phyloP scores from a whole-genome alignment of 2,329 filamentous ascomycete species.

The Exophiala oligosperma region DNA sequence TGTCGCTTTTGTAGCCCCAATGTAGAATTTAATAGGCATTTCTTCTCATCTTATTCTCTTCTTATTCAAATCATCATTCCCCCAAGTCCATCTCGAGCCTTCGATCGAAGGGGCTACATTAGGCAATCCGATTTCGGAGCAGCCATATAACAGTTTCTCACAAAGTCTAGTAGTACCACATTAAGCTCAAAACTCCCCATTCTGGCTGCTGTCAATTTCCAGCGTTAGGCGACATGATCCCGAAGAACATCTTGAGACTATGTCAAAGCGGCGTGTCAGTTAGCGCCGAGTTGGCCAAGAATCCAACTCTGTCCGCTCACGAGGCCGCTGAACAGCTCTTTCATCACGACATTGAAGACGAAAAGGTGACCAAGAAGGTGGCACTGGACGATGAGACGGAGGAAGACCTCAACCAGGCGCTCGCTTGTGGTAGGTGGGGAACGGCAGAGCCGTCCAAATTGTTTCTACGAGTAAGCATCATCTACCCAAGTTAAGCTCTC shows the following conservation, averaged over 20 bases:
- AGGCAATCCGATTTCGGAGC: not conserved
- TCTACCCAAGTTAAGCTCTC: not conserved
- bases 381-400: constrained; percentile 27
- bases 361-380: constrained; percentile 14
- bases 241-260: constrained; percentile 50
- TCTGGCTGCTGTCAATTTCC: not conserved
- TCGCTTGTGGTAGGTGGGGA: constrained; percentile 68
- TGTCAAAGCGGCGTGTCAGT: constrained; percentile 58
- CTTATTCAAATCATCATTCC: not conserved
- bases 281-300: constrained; percentile 56
- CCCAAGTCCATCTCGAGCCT: not conserved
- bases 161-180: not conserved
- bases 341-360: constrained; percentile 33
- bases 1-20: not conserved
- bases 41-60: not conserved
- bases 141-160: not conserved
- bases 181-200: not conserved
- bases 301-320: constrained; percentile 54
- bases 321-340: constrained; percentile 61
- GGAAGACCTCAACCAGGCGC: constrained; percentile 55
- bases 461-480: constrained; percentile 58
- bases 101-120: not conserved
- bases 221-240: constrained; percentile 18
- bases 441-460: constrained; percentile 62
- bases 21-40: not conserved